Evolutionary conservation across 192 early-diverging fungal genomes (phyloP).

Genomic region (Umbelopsis isabellina): DNA sequence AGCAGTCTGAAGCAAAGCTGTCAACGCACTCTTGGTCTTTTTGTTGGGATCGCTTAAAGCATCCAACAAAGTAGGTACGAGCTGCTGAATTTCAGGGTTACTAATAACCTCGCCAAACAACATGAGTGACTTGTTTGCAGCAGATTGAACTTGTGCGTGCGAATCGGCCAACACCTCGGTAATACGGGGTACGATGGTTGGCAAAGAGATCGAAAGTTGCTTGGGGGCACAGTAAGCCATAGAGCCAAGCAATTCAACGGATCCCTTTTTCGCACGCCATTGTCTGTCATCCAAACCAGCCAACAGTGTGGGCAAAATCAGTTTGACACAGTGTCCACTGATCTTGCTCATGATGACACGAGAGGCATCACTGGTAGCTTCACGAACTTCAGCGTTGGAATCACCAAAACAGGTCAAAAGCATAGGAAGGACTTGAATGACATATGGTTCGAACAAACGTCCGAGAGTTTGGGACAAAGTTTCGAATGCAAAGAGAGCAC

Average conservation of each 20-base stretch:
- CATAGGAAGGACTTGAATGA: conserved; percentile 90
- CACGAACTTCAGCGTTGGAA: conserved; percentile 79
- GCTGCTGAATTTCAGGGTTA: conserved; percentile 94
- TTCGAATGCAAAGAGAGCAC: conserved; percentile 94
- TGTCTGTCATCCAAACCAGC: conserved; percentile 85
- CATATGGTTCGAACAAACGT: conserved; percentile 95
- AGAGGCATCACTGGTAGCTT: conserved; percentile 87
- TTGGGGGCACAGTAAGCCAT: conserved; percentile 98
- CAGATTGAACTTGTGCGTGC: conserved; percentile 86
- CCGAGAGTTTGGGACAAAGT: conserved; percentile 83
- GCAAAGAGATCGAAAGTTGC: conserved; percentile 88
- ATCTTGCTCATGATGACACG: conserved; percentile 95
- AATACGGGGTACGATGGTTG: conserved; percentile 89
- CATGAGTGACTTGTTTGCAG: conserved; percentile 83
- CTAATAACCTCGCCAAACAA: conserved; percentile 95
- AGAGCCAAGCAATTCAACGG: conserved; percentile 89
- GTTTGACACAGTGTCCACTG: conserved; percentile 95
- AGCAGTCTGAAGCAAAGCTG: conserved; percentile 86
- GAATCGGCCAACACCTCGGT: conserved; percentile 93
- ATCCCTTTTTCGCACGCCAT: conserved; percentile 98
- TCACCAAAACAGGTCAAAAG: conserved; percentile 91
- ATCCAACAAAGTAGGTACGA: conserved; percentile 85
- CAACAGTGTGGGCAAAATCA: conserved; percentile 89
- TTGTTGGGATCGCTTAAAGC: conserved; percentile 89
- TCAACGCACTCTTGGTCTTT: conserved; percentile 82